Percentiles rank a stretch among this genome's conserved stretches.
These are phyloP conservation scores for Trametes punicea DNA, from an alignment of 768 basidiomycete species.

Conservation along the genomic window DNA sequence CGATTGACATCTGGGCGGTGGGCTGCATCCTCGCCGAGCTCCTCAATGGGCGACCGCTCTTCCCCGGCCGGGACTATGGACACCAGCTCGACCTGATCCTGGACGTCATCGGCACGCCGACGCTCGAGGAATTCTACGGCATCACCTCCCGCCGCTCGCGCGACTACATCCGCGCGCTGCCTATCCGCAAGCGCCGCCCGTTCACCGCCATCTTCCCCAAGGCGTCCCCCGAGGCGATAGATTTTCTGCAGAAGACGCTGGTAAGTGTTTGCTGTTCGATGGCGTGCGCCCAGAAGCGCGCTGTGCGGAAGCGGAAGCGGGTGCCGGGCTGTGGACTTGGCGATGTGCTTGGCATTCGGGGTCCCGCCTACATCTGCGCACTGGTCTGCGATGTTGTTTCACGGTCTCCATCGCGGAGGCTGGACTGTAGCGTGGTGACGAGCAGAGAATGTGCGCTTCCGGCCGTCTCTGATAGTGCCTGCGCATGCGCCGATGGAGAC, in stretches of 20 bases:
- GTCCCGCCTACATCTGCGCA: no score
- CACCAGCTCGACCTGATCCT: constrained; percentile 87
- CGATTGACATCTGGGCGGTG: constrained; percentile 75
- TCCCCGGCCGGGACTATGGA: constrained; percentile 85
- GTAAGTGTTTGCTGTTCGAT: constrained; percentile 32
- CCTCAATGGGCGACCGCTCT: constrained; percentile 74
- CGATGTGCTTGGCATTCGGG: no score
- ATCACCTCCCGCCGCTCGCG: constrained; percentile 82
- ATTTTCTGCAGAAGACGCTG: constrained; percentile 70
- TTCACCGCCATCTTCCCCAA: constrained; percentile 76
- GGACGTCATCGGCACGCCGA: constrained; percentile 86
- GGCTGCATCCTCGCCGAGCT: constrained; percentile 81
- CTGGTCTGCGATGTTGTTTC: background rate
- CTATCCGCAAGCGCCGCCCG: constrained; percentile 71
- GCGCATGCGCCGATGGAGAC: background rate
- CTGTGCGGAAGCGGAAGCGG: no score
- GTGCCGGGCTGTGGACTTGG: no score
- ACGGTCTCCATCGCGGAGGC: background rate
- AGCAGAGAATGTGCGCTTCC: background rate
- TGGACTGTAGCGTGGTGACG: background rate
- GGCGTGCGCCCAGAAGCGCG: no score
- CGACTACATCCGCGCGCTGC: constrained; percentile 84
- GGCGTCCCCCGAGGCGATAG: constrained; percentile 68
- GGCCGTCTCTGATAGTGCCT: background rate
- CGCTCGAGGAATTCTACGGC: constrained; percentile 86